Base-by-base conservation (phyloP, 345 rosid genomes). In the Salix viminalis region DNA sequence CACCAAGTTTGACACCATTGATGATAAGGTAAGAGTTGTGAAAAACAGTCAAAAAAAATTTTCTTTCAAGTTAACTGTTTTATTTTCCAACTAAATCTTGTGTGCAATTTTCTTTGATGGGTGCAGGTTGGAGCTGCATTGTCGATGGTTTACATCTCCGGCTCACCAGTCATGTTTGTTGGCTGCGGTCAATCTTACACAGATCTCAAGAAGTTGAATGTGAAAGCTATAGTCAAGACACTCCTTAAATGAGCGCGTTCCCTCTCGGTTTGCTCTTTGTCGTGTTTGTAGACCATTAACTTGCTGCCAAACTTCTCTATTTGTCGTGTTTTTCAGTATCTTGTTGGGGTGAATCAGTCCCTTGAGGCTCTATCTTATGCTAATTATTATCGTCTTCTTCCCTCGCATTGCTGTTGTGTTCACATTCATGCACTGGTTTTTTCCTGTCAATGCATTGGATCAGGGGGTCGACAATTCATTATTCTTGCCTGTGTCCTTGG, bases 101-200 rank as follows among this genome's bases (percentile, higher is more conserved):
- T 28, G n/a, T 39, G n/a, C 42, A 26, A 26, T n/a, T 60, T 28
- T 50, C 36, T 67, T 67, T 61, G 42, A 68, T 52, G 70, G 24
- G 37, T 79, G 77, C 71, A 96, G 98, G 99, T 96, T 71, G 99
- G 99, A 77, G 99, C 98, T 24, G 98, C 99, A 0, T 86, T 96
- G 60, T 94, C 98, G 0, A 92, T 96, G 99, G 99, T 96, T 54
- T 96, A 96, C 84, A 89, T 90, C 41, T 96, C 97, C 0, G 99
- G 99, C 42, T 87, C 98, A 24, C 99, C 98, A 1, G 98, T 96
- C 52, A 96, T 96, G 99, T 96, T 96, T 12, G 95, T 96, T n/a
- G 99, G 99, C 32, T 96, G 99, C 18, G 99, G 99, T 21, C 98
- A 94, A 84, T 91, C 96, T 0, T 96, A 96, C 78, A 92, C 99